phyloP scores from a whole-genome alignment of 2,329 filamentous ascomycete species.

The Aspergillus fumigatus region DNA sequence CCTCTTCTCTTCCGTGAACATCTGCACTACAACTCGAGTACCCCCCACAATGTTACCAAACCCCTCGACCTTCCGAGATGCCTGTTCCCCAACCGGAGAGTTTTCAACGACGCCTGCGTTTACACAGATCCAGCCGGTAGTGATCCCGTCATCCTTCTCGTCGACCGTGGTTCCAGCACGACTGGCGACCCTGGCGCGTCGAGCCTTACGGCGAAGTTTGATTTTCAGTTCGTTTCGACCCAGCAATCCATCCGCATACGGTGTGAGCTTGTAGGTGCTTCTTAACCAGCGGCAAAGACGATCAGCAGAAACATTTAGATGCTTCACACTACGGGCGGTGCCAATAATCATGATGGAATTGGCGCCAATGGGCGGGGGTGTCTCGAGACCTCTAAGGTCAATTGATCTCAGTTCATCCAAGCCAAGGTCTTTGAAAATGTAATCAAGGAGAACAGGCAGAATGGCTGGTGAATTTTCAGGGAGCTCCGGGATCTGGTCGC shows the following conservation, averaged over 20 bases:
- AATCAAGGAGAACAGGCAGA: conserved; percentile 67
- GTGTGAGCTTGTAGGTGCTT: conserved; percentile 64
- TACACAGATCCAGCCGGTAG: conserved; percentile 94
- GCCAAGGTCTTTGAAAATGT: conserved; percentile 78
- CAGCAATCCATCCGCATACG: conserved; percentile 80
- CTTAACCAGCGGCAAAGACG: conserved; percentile 84
- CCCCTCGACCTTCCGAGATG: conserved; percentile 57
- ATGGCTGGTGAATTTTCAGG: conserved; percentile 68
- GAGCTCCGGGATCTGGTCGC: conserved; percentile 57
- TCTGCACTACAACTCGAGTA: conserved; percentile 63
- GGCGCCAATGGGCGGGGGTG: conserved; percentile 78
- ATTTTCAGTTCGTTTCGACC: conserved; percentile 88
- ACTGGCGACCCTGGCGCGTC: conserved; percentile 75
- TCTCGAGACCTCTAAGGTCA: conserved; percentile 79
- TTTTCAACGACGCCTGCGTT: conserved; percentile 71
- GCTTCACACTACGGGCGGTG: conserved; percentile 85
- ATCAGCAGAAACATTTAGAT: conserved; percentile 86
- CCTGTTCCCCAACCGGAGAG: conserved; percentile 27
- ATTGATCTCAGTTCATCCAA: conserved; percentile 75
- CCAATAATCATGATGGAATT: conserved; percentile 91
- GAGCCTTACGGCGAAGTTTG: conserved; percentile 73
- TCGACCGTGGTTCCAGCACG: conserved; percentile 56
- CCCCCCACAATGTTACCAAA: conserved; percentile 62
- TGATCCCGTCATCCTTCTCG: conserved; percentile 75
- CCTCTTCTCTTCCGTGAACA: conserved; percentile 67